Evolutionary conservation across 345 rosid genomes (phyloP).

Genomic region (Noccaea bulbosa): DNA sequence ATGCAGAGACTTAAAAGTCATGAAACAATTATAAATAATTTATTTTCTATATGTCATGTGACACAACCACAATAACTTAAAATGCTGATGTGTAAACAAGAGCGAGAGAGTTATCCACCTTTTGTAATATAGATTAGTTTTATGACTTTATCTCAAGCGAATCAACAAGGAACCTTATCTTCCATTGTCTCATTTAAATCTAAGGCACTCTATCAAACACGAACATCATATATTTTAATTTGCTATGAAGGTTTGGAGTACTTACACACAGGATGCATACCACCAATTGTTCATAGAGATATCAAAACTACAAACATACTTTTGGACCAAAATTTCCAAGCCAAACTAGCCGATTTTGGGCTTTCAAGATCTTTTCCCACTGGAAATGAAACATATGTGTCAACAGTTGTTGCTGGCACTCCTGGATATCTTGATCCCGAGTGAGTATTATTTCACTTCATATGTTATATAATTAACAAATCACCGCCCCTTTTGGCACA

Average conservation of each 20-base stretch:
- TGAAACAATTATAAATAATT: no score
- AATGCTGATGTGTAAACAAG: no score
- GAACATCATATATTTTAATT: background rate
- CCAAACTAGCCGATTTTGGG: constrained; percentile 55
- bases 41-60: no score
- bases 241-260: constrained; percentile 48
- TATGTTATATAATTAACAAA: background rate
- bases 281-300: constrained; percentile 53
- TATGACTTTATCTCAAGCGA: background rate
- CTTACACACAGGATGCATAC: constrained; percentile 52
- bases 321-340: constrained; percentile 45
- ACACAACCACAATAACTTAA: no score
- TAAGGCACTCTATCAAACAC: background rate
- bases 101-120: no score
- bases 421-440: constrained; percentile 57
- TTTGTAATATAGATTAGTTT: no score
- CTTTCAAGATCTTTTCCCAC: constrained; percentile 43
- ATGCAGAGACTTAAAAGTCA: no score
- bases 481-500: background rate
- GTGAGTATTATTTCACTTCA: constrained; percentile 32
- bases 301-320: constrained; percentile 52
- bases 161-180: background rate
- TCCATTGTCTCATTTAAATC: background rate
- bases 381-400: constrained; percentile 38
- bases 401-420: constrained; percentile 37